A percentile compares a stretch with the other conserved stretches of the same genome.
phyloP scores from a whole-genome alignment of 768 basidiomycete species.

The Lactarius pseudohatsudake region DNA sequence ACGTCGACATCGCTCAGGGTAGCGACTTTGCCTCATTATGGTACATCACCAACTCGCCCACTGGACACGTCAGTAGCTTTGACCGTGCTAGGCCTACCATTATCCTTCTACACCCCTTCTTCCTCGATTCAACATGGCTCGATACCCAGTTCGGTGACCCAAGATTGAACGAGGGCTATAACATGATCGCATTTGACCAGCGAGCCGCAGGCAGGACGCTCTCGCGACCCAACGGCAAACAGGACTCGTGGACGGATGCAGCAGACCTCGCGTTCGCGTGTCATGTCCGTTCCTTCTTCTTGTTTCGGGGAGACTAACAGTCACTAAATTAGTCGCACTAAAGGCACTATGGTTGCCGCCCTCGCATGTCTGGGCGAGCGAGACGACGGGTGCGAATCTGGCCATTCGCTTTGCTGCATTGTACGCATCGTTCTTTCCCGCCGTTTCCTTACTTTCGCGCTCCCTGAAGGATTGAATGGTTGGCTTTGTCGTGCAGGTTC shows the following conservation, averaged over 20 bases:
- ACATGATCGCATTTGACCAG: constrained; percentile 35
- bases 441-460: not conserved
- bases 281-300: constrained; percentile 20
- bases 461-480: not conserved
- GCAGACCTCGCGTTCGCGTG: constrained; percentile 34
- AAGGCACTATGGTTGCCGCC: constrained; percentile 33
- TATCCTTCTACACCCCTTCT: constrained; percentile 33
- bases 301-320: not conserved
- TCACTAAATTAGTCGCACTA: not conserved
- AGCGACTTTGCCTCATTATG: constrained; percentile 32
- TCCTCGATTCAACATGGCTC: constrained; percentile 34
- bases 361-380: constrained; percentile 34
- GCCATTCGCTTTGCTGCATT: constrained; percentile 32
- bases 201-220: constrained; percentile 31
- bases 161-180: constrained; percentile 30
- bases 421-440: constrained; percentile 11
- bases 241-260: constrained; percentile 35
- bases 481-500: constrained; percentile 17
- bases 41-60: constrained; percentile 35
- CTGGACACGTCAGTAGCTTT: constrained; percentile 31
- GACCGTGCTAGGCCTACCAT: constrained; percentile 33
- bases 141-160: constrained; percentile 33
- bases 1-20: constrained; percentile 28
- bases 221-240: constrained; percentile 29
- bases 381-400: constrained; percentile 30